Evolutionary conservation across 108 stramenopile species (phyloP), one percentile per base, ranked within the genome.

Genomic region (Parietichytrium sp.): DNA sequence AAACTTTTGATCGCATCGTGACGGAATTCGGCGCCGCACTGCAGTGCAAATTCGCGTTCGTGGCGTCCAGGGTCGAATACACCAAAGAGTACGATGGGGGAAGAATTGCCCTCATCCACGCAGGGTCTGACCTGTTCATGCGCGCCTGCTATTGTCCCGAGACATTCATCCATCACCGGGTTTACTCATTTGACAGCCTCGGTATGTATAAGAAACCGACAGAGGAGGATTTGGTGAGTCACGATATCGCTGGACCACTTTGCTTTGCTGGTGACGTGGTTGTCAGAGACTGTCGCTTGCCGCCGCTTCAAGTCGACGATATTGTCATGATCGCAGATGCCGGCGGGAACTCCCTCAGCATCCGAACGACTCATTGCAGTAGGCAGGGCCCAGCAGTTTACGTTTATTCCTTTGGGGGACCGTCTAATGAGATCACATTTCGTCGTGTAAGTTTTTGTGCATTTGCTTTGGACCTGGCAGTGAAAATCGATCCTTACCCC

Each of bases 211-310:
- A 38, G 7, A 29, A 45, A 0, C 29, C 47, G 3, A 3, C 45
- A 4, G 10, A 77, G 27, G 49, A 77, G n/a, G 81, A 82, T 47
- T 13, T 78, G 10, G 79, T 80, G 33, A 42, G n/a, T 15, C 47
- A 48, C 20, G 79, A 86, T 48, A 81, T 86, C 29, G 84, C 83
- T 25, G 86, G 84, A 0, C 83, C 85, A 4, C 85, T 86, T 18
- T 86, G 85, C 79, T 86, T 86, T 45, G 48, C 78, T n/a, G 85
- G 85, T 16, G 85, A 86, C 54, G 38, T 82, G 4, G 23, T 86
- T 2, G 50, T 54, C 13, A 23, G 38, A 16, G 53, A 42, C 2
- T 49, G 23, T 3, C 10, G 25, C 52, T 42, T 85, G 33, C 79
- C 84, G 2, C 25, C 23, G 12, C 8, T 79, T 4, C 42, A 72